Percentiles rank a stretch among this genome's conserved stretches.
phyloP scores from a whole-genome alignment of 2,329 filamentous ascomycete genomes.

The Pseudogymnoascus sp. region DNA sequence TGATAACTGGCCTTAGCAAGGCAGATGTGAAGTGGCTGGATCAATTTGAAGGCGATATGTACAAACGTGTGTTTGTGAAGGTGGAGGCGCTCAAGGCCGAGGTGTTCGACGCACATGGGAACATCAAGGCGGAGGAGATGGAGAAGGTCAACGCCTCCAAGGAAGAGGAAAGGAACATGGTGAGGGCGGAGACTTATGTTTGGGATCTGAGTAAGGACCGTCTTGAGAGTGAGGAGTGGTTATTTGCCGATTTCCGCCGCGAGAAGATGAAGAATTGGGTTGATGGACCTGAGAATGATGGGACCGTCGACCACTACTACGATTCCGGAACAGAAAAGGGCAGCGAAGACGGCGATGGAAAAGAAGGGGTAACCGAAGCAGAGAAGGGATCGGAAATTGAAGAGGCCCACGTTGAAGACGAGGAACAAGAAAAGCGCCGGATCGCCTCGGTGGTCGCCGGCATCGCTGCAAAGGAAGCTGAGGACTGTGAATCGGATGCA shows the following conservation, averaged over 20 bases:
- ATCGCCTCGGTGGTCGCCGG: constrained; percentile 8
- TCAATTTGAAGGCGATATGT: constrained; percentile 64
- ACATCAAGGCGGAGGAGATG: constrained; percentile 13
- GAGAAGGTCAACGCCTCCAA: constrained; percentile 16
- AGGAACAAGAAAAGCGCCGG: neutral
- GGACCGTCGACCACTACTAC: neutral
- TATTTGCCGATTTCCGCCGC: constrained; percentile 73
- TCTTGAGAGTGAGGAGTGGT: constrained; percentile 76
- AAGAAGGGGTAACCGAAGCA: neutral
- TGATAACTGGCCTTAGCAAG: constrained; percentile 71
- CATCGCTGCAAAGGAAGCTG: constrained; percentile 12
- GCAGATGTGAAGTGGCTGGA: constrained; percentile 72
- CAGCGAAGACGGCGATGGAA: neutral
- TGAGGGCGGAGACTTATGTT: constrained; percentile 59
- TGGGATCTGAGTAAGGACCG: constrained; percentile 42
- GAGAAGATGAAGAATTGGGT: constrained; percentile 59
- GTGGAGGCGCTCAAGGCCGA: constrained; percentile 42
- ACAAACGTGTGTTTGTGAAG: constrained; percentile 42
- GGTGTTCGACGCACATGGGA: constrained; percentile 25
- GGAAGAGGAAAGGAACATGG: constrained; percentile 40
- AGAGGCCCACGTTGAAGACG: neutral
- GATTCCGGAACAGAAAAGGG: neutral
- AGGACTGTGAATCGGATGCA: neutral
- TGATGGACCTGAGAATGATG: constrained; percentile 23
- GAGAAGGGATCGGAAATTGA: neutral